Percentiles rank a stretch among this genome's conserved stretches.
These are phyloP conservation scores for Tolypocladium cylindrosporum DNA, from an alignment of 2,329 filamentous ascomycete species.

Conservation along the genomic window DNA sequence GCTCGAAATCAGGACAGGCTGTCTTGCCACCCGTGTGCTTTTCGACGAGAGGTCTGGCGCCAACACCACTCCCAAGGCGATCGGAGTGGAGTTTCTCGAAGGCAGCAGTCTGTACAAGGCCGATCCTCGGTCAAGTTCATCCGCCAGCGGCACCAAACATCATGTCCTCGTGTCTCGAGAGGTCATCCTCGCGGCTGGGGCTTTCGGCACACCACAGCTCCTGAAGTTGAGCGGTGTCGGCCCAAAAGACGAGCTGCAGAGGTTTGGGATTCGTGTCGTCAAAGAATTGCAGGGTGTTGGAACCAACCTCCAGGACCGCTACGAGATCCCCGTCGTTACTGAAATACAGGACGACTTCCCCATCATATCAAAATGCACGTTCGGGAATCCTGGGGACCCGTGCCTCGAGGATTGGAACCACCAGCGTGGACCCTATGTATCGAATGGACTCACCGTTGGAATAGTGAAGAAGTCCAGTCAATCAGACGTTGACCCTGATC, in stretches of 20 bases:
- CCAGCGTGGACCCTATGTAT: slow-evolving; percentile 26
- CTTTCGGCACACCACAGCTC: slow-evolving; percentile 43
- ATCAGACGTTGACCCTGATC: slow-evolving; percentile 35
- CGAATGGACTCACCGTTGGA: slow-evolving; percentile 29
- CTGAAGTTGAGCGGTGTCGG: slow-evolving; percentile 41
- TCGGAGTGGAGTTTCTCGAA: slow-evolving; percentile 38
- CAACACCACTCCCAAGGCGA: slow-evolving; percentile 27
- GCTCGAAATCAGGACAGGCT: slow-evolving; percentile 36
- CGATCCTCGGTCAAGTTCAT: slow-evolving; percentile 23
- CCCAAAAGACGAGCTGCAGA: slow-evolving; percentile 26
- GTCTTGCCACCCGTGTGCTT: slow-evolving; percentile 30
- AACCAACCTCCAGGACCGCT: slow-evolving; percentile 49
- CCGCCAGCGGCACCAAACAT: slow-evolving; percentile 19
- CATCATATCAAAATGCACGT: slow-evolving; percentile 18
- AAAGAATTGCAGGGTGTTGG: slow-evolving; percentile 49
- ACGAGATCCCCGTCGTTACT: slow-evolving; percentile 23
- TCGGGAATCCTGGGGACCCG: slow-evolving; percentile 20
- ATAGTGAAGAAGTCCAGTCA: slow-evolving; percentile 25
- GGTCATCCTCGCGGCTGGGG: slow-evolving; percentile 39
- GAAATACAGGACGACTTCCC: slow-evolving; percentile 24
- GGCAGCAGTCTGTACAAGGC: slow-evolving; percentile 36
- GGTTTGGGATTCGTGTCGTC: slow-evolving; percentile 31
- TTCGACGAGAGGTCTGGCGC: slow-evolving; percentile 23
- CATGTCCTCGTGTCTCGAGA: slow-evolving; percentile 30
- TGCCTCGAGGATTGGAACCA: slow-evolving; percentile 25